Conservation (phyloP, 257 asterid genomes). For the Vinca minor region DNA sequence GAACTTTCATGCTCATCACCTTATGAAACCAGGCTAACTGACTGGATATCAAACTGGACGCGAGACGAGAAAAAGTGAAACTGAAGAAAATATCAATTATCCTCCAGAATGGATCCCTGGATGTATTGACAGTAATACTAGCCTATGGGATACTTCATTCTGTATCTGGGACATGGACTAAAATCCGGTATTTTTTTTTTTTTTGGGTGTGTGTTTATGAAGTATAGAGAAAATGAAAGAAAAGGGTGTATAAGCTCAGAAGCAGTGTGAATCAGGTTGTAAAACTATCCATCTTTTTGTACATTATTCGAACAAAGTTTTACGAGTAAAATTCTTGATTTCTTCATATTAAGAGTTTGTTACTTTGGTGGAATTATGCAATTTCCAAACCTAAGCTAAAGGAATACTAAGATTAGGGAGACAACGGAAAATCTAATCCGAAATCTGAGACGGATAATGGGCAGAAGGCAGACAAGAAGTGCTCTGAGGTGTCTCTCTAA, state of each 20-base stretch:
- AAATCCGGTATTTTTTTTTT: background rate
- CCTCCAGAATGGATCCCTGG: conserved; percentile 4
- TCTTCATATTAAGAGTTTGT: background rate
- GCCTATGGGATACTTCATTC: conserved; percentile 13
- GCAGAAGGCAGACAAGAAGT: conserved; percentile 9
- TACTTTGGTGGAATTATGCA: background rate
- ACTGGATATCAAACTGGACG: conserved; percentile 22
- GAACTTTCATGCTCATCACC: conserved; percentile 27
- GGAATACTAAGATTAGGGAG: background rate
- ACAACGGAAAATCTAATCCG: background rate
- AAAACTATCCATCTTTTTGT: background rate
- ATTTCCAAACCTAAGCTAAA: background rate
- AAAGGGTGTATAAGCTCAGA: background rate
- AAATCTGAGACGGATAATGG: conserved; percentile 4
- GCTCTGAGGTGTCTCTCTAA: conserved; percentile 3
- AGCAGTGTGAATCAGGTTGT: background rate
- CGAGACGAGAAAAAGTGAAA: background rate
- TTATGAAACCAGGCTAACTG: conserved; percentile 15
- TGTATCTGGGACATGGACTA: conserved; percentile 21
- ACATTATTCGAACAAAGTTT: too few relatives aligned
- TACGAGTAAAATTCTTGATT: background rate
- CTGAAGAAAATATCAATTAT: background rate
- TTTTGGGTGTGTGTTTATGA: background rate
- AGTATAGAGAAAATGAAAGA: background rate
- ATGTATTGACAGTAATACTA: background rate